A percentile compares a stretch with the other conserved stretches of the same genome.
Evolutionary conservation across 495 filamentous ascomycete species (phyloP).

Genomic region (Polyplosphaeria fusca): DNA sequence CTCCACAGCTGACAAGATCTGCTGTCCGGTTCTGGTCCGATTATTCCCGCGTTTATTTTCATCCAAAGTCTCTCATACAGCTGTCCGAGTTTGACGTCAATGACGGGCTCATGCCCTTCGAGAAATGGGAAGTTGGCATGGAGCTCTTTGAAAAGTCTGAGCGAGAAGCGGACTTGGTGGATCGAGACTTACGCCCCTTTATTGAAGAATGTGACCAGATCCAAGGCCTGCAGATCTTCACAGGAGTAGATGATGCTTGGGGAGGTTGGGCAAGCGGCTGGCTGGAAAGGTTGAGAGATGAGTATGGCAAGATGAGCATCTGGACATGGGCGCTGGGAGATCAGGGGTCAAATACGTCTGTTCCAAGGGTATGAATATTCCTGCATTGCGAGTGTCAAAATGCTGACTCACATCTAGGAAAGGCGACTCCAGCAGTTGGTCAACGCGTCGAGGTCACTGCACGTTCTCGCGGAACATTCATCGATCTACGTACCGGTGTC

Average conservation of each 20-base stretch:
- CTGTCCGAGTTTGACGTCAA: conserved; percentile 75
- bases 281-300: conserved; percentile 77
- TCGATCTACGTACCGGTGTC: conserved; percentile 79
- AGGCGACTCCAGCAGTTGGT: conserved; percentile 33
- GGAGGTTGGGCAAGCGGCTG: conserved; percentile 80
- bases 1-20: conserved; percentile 60
- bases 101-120: conserved; percentile 75
- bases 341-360: conserved; percentile 44
- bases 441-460: conserved; percentile 68
- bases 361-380: conserved; percentile 52
- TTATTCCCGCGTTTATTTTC: conserved; percentile 85
- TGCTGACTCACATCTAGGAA: conserved; percentile 19
- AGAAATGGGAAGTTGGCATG: conserved; percentile 72
- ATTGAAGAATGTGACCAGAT: conserved; percentile 90
- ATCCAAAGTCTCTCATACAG: conserved; percentile 75
- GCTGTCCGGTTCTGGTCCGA: conserved; percentile 94
- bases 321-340: conserved; percentile 84
- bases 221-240: conserved; percentile 81
- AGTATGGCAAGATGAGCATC: conserved; percentile 80
- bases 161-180: conserved; percentile 80
- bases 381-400: background rate
- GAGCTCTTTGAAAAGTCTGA: conserved; percentile 81
- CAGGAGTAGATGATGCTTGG: conserved; percentile 85
- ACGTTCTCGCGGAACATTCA: conserved; percentile 63
- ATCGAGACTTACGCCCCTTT: conserved; percentile 81